Percentiles rank a stretch among this genome's conserved stretches.
These are phyloP conservation scores for Gaertneriomyces semiglobifer DNA, from an alignment of 192 early-diverging fungal species.

Conservation along the genomic window DNA sequence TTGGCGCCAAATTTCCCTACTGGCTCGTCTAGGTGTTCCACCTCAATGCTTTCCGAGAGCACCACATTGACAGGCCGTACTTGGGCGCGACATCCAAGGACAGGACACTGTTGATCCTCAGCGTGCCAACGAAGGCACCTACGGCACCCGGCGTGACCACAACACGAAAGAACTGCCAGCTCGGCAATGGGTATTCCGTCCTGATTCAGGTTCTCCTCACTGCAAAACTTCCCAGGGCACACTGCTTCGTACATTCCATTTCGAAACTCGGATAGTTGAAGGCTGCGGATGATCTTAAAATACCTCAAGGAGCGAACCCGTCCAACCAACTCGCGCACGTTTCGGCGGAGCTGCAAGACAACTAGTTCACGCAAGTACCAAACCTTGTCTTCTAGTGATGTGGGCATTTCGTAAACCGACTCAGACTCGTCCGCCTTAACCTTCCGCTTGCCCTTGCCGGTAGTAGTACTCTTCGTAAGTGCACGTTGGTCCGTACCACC, in stretches of 20 bases:
- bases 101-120: slow-evolving; percentile 31
- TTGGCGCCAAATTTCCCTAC: slow-evolving; percentile 33
- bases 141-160: slow-evolving; percentile 45
- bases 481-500: neutral
- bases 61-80: slow-evolving; percentile 37
- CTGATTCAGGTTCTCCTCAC: too few relatives aligned
- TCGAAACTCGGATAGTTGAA: neutral
- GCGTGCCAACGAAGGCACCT: slow-evolving; percentile 29
- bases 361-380: slow-evolving; percentile 35
- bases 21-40: slow-evolving; percentile 19
- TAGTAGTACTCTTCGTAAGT: neutral
- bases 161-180: slow-evolving; percentile 37
- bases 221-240: too few relatives aligned
- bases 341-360: slow-evolving; percentile 24
- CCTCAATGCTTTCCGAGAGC: slow-evolving; percentile 15
- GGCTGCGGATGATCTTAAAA: slow-evolving; percentile 32
- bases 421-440: neutral
- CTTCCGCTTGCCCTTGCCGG: slow-evolving; percentile 13
- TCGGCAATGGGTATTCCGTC: too few relatives aligned
- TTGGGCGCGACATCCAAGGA: slow-evolving; percentile 31
- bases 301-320: slow-evolving; percentile 45
- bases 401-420: too few relatives aligned
- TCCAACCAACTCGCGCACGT: slow-evolving; percentile 35
- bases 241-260: too few relatives aligned
- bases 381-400: neutral